Evolutionary conservation across 202 grass and related monocot species (phyloP), one percentile per base, ranked within the genome.

Genomic region (Carex arenaria): DNA sequence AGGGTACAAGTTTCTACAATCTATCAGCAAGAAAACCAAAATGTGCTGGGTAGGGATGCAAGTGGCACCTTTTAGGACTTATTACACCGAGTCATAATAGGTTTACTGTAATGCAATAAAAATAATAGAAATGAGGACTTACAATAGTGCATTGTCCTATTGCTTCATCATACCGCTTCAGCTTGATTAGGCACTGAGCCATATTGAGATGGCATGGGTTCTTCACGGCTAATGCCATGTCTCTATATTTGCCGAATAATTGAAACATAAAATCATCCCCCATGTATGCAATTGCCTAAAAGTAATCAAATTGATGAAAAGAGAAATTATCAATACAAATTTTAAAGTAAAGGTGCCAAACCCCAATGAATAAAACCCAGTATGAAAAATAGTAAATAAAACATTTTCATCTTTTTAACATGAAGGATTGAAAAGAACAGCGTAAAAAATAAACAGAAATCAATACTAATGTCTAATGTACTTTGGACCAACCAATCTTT

Each of bases 201-300:
- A 89, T 98, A 84, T 98, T 98, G 80, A 98, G 92, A 86, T 98
- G 93, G 55, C 95, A 98, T 7, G 93, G 93, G 60, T 90, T 98
- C 88, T 95, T 98, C 85, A 95, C 96, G 72, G 96, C 88, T 84
- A 95, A 85, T 36, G 95, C 95, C 95, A 98, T 98, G 49, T 98
- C 92, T 85, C 95, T 93, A 64, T 98, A 98, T 85, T 95, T 98
- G 2, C 93, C 96, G 85, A 98, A 95, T 86, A 98, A 85, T 70
- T 98, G 96, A 92, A 98, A 98, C 91, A 98, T 95, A 85, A 98
- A 98, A 87, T 93, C 96, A 81, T 98, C 96, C 66, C 96, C 96
- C 96, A 95, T 98, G 38, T 98, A 95, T 22, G 95, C 89, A 84
- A 98, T 90, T 11, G 92, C 93, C 96, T 95, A 90, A 86, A 26